Evolutionary conservation across 2,329 filamentous ascomycete species (phyloP), one percentile per base, ranked within the genome.

Genomic region (Chaetoscypha palmicola): DNA sequence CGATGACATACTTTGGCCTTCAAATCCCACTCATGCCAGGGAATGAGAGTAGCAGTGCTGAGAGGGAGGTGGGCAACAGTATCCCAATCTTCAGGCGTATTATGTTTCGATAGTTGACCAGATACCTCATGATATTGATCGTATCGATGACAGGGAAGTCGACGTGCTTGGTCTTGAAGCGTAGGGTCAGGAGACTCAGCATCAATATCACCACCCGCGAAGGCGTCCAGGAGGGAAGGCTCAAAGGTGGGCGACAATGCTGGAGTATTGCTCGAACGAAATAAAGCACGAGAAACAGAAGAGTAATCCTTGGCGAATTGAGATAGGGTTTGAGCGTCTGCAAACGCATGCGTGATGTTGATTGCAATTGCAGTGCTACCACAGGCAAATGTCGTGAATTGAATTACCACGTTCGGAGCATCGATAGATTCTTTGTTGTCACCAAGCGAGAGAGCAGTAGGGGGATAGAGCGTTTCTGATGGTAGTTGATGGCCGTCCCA

Each of bases 301-400:
- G 66, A 63, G 69, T 67, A 73, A 12, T 62, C 51, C 23, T 66
- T 62, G 26, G 69, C 59, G 38, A 74, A 74, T 3, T 60, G 52
- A 42, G 67, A 57, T 42, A 74, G 52, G 1, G 66, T 54, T 14
- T 64, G 59, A 1, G 70, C 69, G 47, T 74, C 71, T 0, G 67
- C 66, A 3, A 74, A 57, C 3, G 61, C 59, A 51, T 74, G 71
- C 1, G 68, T 62, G 16, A 70, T 50, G 36, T 62, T 62, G n/a
- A 70, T 55, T 8, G 64, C 62, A 8, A 74, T 48, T 1, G 62
- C 65, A 33, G 65, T 66, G 2, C 66, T 66, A 1, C 68, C 68
- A 38, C 66, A 67, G 7, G 54, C 47, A 47, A 72, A 68, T 0
- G 52, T 45, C 0, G 59, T 71, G 23, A 71, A 43, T 50, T 72